Evolutionary conservation across 805 yeast species (phyloP), one percentile per base, ranked within the genome.

Genomic region (Phaffomyces thermotolerans): DNA sequence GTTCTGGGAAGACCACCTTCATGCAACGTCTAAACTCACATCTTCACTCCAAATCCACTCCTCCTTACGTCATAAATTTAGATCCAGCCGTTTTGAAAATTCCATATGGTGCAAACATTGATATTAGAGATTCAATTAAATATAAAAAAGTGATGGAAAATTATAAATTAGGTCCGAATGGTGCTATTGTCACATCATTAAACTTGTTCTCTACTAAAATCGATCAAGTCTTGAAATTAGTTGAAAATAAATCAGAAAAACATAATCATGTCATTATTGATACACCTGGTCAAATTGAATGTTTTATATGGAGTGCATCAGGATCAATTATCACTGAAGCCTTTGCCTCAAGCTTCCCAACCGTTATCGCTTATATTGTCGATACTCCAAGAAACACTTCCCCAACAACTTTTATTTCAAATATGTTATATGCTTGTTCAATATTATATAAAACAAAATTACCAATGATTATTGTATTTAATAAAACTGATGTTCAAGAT

Each of bases 241-340:
- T 91, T 18, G 95, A 89, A 57, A 88, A 89, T 58, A 78, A 91
- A 52, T 58, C 66, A 3, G 69, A 69, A 14, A 62, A 67, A 42
- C 72, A 72, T 51, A 64, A 78, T 18, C 83, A 89, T 61, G 85
- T 90, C 51, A 81, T 93, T 32, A 78, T 91, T 40, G 99, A 93
- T 65, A 93, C 99, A 1, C 99, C 99, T 0, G 99, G 99, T 12
- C 99, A 93, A 65, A 93, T 93, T 49, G 99, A 93, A 65, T 90
- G 97, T 67, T 93, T 93, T 62, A 89, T 93, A 36, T 93, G 99
- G 99, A 82, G 95, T 37, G 99, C 99, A 0, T 85, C 96, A 20
- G 99, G 99, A 12, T 77, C 96, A 20, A 93, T 93, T 49, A 84
- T 93, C 46, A 91, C 98, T 1, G 99, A 93, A 60, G 89, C 97